Base-by-base conservation (phyloP, 805 yeast species). In the Maudiozyma serrabonitensis region DNA sequence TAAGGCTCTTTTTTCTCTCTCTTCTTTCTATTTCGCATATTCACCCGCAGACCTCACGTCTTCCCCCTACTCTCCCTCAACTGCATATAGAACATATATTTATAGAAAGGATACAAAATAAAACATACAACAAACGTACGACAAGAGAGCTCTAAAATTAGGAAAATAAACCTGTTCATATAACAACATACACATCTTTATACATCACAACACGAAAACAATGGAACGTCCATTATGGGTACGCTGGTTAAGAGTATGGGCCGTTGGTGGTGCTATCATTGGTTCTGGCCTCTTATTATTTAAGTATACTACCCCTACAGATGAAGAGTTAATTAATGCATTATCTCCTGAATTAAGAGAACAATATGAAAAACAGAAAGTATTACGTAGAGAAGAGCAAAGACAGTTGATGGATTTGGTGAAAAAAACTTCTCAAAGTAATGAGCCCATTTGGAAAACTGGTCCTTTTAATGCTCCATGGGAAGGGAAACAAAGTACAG, bases 311-410 rank as follows among this genome's bases (percentile, higher is more conserved):
- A 82, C 88, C 0, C 98, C 98, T 2, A 78, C 90, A 1, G 95
- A 87, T 55, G 95, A 88, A 57, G 78, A 90, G 60, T 66, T 90
- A 44, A 75, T 89, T 40, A 79, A 81, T 0, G 67, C 75, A 46
- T 74, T 89, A 55, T 84, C 95, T 6, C 96, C 98, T 1, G 96
- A 90, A 62, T 70, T 89, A 42, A 74, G 87, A 54, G 81, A 80
- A 19, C 83, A 85, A 52, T 87, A 86, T 63, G 89, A 83, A 56
- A 69, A 73, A 48, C 82, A 84, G 58, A 75, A 71, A 55, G 80
- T 71, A 8, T 63, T 84, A 26, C 76, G 91, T 62, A 76, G 76
- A 56, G 70, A 73, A 50, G 95, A 86, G 63, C 91, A 85, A 60
- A 75, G 75, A 54, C 83, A 79, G 59, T 64, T 86, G 53, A 83